A percentile compares a stretch with the other conserved stretches of the same genome.
These are phyloP conservation scores for Fomitopsis schrenkii DNA, from an alignment of 1,284 basidiomycete species.

Conservation along the genomic window DNA sequence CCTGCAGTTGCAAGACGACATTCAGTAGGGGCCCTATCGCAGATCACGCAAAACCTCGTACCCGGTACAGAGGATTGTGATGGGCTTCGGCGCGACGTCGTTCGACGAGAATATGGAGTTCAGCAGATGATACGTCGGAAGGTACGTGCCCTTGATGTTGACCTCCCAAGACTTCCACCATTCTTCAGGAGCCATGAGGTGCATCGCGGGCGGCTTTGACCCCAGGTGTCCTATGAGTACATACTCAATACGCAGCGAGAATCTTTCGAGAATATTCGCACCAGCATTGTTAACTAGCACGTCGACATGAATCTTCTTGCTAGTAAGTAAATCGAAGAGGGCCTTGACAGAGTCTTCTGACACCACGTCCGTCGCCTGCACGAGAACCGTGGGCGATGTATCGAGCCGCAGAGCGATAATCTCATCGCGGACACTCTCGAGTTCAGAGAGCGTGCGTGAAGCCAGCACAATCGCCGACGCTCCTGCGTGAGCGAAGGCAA, in stretches of 20 bases:
- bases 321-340: background rate
- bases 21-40: background rate
- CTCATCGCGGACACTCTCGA: background rate
- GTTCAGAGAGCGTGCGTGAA: background rate
- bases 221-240: background rate
- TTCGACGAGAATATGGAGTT: background rate
- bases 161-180: background rate
- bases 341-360: background rate
- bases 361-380: background rate
- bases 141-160: background rate
- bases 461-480: background rate
- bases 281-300: background rate
- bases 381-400: background rate
- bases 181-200: background rate
- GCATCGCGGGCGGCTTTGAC: background rate
- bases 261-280: background rate
- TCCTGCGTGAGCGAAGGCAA: background rate
- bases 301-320: background rate
- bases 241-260: background rate
- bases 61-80: background rate
- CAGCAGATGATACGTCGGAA: background rate
- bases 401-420: background rate
- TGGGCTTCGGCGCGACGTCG: background rate
- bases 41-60: background rate
- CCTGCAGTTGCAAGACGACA: background rate